phyloP scores from a whole-genome alignment of 208 protist genomes.

The Polymyxa betae region DNA sequence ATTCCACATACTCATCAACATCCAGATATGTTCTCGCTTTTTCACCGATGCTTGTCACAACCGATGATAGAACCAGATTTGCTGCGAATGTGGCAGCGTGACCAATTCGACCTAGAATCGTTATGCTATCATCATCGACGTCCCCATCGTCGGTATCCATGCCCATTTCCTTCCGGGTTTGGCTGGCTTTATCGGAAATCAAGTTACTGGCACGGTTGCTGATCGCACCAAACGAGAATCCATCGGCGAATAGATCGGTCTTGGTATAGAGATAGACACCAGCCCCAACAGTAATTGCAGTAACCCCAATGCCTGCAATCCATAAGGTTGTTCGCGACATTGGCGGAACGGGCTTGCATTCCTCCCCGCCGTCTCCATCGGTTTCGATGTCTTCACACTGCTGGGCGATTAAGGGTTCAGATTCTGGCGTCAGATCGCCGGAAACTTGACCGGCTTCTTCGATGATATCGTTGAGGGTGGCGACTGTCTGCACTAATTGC shows the following conservation, averaged over 20 bases:
- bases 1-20: background rate
- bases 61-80: background rate
- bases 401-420: background rate
- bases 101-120: background rate
- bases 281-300: background rate
- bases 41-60: background rate
- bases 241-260: background rate
- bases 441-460: background rate
- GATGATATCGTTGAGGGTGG: background rate
- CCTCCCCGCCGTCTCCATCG: background rate
- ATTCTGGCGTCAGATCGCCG: background rate
- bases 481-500: background rate
- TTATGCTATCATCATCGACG: background rate
- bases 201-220: background rate
- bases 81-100: background rate
- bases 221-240: background rate
- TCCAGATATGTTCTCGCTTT: background rate
- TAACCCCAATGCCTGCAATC: background rate
- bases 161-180: background rate
- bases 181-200: background rate
- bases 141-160: background rate
- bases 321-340: background rate
- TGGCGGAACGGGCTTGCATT: background rate
- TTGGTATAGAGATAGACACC: background rate
- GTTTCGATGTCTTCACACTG: background rate